Base-by-base conservation (phyloP, 2,329 filamentous ascomycete species). In the Aspergillus cejpii region DNA sequence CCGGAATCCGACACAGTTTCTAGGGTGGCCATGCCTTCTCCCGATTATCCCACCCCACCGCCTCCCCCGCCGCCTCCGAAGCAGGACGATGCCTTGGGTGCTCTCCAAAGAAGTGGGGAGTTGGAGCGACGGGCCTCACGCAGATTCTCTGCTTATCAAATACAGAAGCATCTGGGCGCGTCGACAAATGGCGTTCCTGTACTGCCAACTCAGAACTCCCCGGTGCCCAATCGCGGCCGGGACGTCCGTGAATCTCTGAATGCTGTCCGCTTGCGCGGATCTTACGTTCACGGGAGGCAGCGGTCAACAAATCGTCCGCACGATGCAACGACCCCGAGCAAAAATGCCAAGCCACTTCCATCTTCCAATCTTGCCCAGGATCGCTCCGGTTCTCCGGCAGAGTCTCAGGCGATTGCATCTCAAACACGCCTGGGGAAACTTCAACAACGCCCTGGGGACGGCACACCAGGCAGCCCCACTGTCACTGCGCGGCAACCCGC, bases 91-190 rank as follows among this genome's bases (percentile, higher is more conserved):
- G 92, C 92, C 4, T 73, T 98, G 41, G 88, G 88, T 39, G 89
- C 90, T 40, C 69, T 98, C 53, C 92, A 97, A 67, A 81, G 89
- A 66, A 90, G 90, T 26, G 91, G 91, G 15, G 90, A 96, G 54
- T 72, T 98, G 39, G 92, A 98, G 68, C 80, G 92, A 61, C 79
- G 92, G 62, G 92, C 92, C 1, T 98, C 92, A 11, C 79, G 91
- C 55, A 78, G 92, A 59, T 98, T 97, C 63, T 97, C 92, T 1
- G 86, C 89, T 42, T 98, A 97, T 63, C 92, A 98, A 61, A 94
- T 98, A 55, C 87, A 88, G 37, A 97, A 96, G 62, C 89, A 95
- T 58, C 74, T 97, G 1, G 91, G 91, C 8, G 79, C 82, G 12
- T 83, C 84, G 29, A 78, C 85, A 12, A 89, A 83, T 66, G 88